Conservation (phyloP, 495 filamentous ascomycete species). For the Penicillium desertorum region DNA sequence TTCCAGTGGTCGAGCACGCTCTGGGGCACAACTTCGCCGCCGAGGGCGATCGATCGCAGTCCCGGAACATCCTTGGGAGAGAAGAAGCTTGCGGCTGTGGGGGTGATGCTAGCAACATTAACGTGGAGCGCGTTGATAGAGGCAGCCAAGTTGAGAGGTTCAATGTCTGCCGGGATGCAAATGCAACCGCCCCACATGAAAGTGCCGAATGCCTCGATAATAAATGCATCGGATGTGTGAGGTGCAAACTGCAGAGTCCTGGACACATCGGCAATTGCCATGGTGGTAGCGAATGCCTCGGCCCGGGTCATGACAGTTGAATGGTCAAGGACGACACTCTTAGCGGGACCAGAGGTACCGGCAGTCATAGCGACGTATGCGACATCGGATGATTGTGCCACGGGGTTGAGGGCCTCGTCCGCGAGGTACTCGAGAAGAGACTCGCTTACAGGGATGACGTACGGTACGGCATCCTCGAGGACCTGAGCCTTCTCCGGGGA, state of each 20-base stretch:
- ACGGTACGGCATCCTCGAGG: slow-evolving; percentile 38
- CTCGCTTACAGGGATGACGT: slow-evolving; percentile 42
- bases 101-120: slow-evolving; percentile 39
- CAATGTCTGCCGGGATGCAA: slow-evolving; percentile 40
- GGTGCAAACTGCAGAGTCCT: slow-evolving; percentile 59
- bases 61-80: slow-evolving; percentile 40
- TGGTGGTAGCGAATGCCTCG: slow-evolving; percentile 44
- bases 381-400: slow-evolving; percentile 29
- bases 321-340: slow-evolving; percentile 41
- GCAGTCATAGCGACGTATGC: slow-evolving; percentile 60
- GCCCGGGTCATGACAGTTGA: slow-evolving; percentile 47
- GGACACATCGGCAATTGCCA: slow-evolving; percentile 47
- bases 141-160: slow-evolving; percentile 26
- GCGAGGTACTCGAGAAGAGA: slow-evolving; percentile 41
- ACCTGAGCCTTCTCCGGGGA: slow-evolving; percentile 39
- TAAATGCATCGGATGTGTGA: slow-evolving; percentile 44
- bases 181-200: slow-evolving; percentile 46
- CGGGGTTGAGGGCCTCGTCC: slow-evolving; percentile 14
- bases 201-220: slow-evolving; percentile 42
- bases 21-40: slow-evolving; percentile 29
- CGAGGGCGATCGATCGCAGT: slow-evolving; percentile 41
- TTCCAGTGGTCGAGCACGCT: slow-evolving; percentile 20
- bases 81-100: slow-evolving; percentile 50
- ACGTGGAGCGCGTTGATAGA: slow-evolving; percentile 38
- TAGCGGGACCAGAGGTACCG: slow-evolving; percentile 40